Conservation (phyloP, 2,329 filamentous ascomycete genomes). For the Coccinonectria pachysandricola region DNA sequence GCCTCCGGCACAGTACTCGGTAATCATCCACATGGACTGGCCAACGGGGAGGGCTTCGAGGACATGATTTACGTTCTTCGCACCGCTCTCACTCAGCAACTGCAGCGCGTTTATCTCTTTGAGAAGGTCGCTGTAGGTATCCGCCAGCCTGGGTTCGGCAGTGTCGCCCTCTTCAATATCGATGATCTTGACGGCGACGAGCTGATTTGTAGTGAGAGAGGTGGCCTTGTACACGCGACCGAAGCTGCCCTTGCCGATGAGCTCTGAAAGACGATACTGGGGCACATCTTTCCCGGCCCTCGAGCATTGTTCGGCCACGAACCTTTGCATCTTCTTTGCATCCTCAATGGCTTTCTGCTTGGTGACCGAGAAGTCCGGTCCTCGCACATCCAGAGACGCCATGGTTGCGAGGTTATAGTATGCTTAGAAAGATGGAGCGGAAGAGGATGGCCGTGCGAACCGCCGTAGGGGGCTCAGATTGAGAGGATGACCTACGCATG, state of each 20-base stretch:
- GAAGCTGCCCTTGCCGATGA: slow-evolving; percentile 67
- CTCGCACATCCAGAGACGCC: slow-evolving; percentile 33
- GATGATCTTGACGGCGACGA: slow-evolving; percentile 74
- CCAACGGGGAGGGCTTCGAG: slow-evolving; percentile 70
- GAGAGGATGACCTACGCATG: too few species aligned
- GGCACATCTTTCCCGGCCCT: slow-evolving; percentile 51
- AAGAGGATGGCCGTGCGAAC: too few species aligned
- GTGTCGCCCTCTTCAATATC: slow-evolving; percentile 71
- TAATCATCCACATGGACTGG: slow-evolving; percentile 78
- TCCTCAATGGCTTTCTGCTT: slow-evolving; percentile 56
- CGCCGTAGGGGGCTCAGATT: too few species aligned
- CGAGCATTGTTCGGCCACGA: slow-evolving; percentile 51
- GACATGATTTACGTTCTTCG: slow-evolving; percentile 71
- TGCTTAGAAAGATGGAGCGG: too few species aligned
- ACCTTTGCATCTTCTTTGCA: slow-evolving; percentile 58
- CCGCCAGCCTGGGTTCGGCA: slow-evolving; percentile 51
- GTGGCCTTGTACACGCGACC: slow-evolving; percentile 63
- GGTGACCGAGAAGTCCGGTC: slow-evolving; percentile 33
- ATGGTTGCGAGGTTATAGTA: slow-evolving; percentile 20
- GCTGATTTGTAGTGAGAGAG: slow-evolving; percentile 32
- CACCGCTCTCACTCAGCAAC: slow-evolving; percentile 61
- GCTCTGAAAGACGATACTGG: slow-evolving; percentile 56
- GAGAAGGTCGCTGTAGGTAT: slow-evolving; percentile 59
- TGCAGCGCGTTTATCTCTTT: slow-evolving; percentile 62
- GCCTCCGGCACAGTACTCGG: slow-evolving; percentile 76